Evolutionary conservation across 768 basidiomycete species (phyloP).

Genomic region (Termitomyces heimii): DNA sequence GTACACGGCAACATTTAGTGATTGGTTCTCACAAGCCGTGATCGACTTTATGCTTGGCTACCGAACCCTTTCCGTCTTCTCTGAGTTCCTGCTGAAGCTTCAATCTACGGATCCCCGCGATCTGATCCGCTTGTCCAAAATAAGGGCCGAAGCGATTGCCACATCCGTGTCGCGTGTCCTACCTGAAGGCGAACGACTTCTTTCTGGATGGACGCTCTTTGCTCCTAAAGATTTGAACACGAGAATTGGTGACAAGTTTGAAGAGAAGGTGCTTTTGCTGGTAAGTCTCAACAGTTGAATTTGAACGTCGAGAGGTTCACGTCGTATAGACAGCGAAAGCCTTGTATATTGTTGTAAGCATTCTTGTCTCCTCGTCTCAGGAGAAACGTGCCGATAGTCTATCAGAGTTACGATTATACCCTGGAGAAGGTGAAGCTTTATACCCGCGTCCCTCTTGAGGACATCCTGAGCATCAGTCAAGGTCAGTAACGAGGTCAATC

Average conservation of each 20-base stretch:
- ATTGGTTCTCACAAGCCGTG: slow-evolving; percentile 97
- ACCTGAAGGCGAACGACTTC: slow-evolving; percentile 65
- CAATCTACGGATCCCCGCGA: slow-evolving; percentile 91
- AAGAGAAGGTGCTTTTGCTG: slow-evolving; percentile 90
- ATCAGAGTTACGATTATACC: slow-evolving; percentile 87
- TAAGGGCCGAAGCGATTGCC: slow-evolving; percentile 89
- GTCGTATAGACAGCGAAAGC: slow-evolving; percentile 37
- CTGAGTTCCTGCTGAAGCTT: slow-evolving; percentile 86
- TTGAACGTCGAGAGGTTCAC: neutral
- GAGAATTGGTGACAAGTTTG: slow-evolving; percentile 73
- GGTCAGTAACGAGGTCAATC: slow-evolving; percentile 36
- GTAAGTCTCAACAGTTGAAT: slow-evolving; percentile 38
- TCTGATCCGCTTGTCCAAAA: slow-evolving; percentile 80
- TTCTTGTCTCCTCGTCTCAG: neutral
- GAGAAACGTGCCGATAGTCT: neutral
- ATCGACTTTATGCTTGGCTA: slow-evolving; percentile 91
- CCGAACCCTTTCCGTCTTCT: slow-evolving; percentile 82
- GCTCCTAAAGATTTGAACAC: slow-evolving; percentile 73
- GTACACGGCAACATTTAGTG: slow-evolving; percentile 85
- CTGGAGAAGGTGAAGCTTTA: slow-evolving; percentile 89
- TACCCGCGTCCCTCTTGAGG: slow-evolving; percentile 82
- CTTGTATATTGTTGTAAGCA: slow-evolving; percentile 73
- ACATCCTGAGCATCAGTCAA: slow-evolving; percentile 72
- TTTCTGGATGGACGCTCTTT: slow-evolving; percentile 91
- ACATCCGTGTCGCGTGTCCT: slow-evolving; percentile 77